Percentiles rank a stretch among this genome's conserved stretches.
phyloP scores from a whole-genome alignment of 1,284 basidiomycete genomes.

The Cutaneotrichosporon sp. region DNA sequence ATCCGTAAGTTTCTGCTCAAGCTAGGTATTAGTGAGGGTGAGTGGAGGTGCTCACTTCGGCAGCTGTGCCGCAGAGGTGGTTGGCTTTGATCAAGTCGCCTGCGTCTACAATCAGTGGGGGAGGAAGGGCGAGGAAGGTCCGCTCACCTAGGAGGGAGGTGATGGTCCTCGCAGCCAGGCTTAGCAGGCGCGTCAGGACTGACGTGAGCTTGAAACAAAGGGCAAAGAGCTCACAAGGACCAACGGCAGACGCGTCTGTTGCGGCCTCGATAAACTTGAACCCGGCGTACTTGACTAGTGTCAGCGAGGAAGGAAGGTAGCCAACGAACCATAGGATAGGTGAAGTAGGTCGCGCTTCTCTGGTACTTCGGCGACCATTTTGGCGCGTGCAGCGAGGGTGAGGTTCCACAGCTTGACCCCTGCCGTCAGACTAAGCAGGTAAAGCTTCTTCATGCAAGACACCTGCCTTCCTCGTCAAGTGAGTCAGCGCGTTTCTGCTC shows the following conservation, averaged over 20 bases:
- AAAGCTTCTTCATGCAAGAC: no score
- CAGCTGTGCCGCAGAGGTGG: neutral
- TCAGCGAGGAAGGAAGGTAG: neutral
- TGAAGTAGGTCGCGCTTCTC: neutral
- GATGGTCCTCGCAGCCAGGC: neutral
- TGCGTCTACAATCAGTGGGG: neutral
- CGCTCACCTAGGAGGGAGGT: constrained; percentile 1
- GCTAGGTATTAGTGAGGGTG: neutral
- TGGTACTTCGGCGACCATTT: neutral
- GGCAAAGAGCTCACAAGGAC: constrained; percentile 1
- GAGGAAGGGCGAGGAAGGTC: no score
- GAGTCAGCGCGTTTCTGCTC: constrained; percentile 7
- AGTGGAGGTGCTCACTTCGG: neutral
- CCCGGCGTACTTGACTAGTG: constrained; percentile 7
- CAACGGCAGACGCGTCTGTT: neutral
- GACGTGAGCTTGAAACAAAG: neutral
- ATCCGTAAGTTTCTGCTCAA: constrained; percentile 1
- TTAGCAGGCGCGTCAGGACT: constrained; percentile 10
- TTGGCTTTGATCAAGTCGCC: constrained; percentile 1
- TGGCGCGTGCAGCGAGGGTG: neutral
- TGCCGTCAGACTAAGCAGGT: no score
- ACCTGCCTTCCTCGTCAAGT: constrained; percentile 10
- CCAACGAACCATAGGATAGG: constrained; percentile 1
- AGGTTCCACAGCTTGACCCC: constrained; percentile 13
- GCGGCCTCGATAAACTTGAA: constrained; percentile 10